Evolutionary conservation across 352 stramenopile genomes (phyloP).

Genomic region (Phytophthora idaei): DNA sequence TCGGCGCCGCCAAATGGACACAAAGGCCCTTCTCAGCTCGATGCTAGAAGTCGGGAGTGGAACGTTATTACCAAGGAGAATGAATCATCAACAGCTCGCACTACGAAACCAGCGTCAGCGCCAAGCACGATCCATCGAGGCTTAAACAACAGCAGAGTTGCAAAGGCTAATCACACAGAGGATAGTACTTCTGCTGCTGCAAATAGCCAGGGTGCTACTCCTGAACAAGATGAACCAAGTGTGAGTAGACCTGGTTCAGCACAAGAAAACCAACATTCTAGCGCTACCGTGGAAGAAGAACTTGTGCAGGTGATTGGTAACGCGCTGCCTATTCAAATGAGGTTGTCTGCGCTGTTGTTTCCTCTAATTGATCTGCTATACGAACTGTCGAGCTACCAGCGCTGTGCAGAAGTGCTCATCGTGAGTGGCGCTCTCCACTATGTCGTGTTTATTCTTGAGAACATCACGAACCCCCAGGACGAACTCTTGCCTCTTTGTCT

Average conservation of each 20-base stretch:
- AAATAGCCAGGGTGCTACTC: not conserved
- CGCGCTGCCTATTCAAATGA: constrained; percentile 29
- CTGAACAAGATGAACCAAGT: constrained; percentile 1
- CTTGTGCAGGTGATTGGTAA: constrained; percentile 9
- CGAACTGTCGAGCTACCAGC: constrained; percentile 70
- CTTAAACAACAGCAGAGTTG: not conserved
- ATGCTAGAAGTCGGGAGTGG: not conserved
- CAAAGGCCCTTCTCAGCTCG: not conserved
- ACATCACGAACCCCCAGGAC: constrained; percentile 58
- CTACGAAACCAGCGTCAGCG: constrained; percentile 25
- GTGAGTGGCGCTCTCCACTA: constrained; percentile 67
- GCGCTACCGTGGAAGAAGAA: constrained; percentile 15
- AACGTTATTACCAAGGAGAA: not conserved
- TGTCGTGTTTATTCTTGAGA: constrained; percentile 67
- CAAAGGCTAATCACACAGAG: not conserved
- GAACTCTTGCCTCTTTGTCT: constrained; percentile 76
- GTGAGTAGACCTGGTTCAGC: not conserved
- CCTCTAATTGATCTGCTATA: constrained; percentile 65
- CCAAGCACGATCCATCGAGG: constrained; percentile 20
- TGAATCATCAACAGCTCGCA: constrained; percentile 6
- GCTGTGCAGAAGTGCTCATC: constrained; percentile 73
- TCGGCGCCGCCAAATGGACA: constrained; percentile 19
- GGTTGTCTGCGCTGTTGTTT: constrained; percentile 51
- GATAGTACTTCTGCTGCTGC: not conserved
- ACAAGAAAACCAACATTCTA: constrained; percentile 2